A percentile compares a stretch with the other conserved stretches of the same genome.
Evolutionary conservation across 768 basidiomycete genomes (phyloP).

Genomic region (Lanmaoa pseudosensibilis): DNA sequence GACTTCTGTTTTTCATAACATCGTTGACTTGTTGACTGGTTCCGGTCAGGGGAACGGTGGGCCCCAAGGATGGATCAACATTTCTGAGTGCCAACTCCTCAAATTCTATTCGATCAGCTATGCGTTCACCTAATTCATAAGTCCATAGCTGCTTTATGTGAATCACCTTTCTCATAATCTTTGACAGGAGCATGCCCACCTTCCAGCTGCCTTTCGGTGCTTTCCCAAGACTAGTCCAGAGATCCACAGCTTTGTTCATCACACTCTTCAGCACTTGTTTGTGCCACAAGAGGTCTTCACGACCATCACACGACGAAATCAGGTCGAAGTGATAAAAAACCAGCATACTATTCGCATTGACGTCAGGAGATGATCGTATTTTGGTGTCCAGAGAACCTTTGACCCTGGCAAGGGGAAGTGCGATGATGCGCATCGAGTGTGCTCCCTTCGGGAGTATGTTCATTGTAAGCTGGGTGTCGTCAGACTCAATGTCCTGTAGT

Average conservation of each 20-base stretch:
- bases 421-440: conserved; percentile 45
- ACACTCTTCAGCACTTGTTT: conserved; percentile 43
- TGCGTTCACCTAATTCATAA: conserved; percentile 62
- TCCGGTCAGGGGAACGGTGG: conserved; percentile 38
- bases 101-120: conserved; percentile 73
- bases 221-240: conserved; percentile 71
- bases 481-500: background rate
- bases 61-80: conserved; percentile 68
- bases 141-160: conserved; percentile 48
- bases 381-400: conserved; percentile 11
- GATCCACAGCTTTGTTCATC: conserved; percentile 49
- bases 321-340: conserved; percentile 46
- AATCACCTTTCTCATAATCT: conserved; percentile 2
- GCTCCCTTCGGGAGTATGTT: conserved; percentile 13
- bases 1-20: conserved; percentile 7
- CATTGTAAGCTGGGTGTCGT: conserved; percentile 10
- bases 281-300: conserved; percentile 29
- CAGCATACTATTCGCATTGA: conserved; percentile 24
- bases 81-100: conserved; percentile 77
- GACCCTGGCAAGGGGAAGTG: conserved; percentile 42
- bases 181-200: conserved; percentile 42
- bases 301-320: conserved; percentile 30
- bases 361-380: conserved; percentile 4
- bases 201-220: conserved; percentile 68
- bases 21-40: conserved; percentile 19